Percentiles rank a stretch among this genome's conserved stretches.
These are phyloP conservation scores for Rhynchosporium agropyri DNA, from an alignment of 2,329 filamentous ascomycete genomes.

Conservation along the genomic window DNA sequence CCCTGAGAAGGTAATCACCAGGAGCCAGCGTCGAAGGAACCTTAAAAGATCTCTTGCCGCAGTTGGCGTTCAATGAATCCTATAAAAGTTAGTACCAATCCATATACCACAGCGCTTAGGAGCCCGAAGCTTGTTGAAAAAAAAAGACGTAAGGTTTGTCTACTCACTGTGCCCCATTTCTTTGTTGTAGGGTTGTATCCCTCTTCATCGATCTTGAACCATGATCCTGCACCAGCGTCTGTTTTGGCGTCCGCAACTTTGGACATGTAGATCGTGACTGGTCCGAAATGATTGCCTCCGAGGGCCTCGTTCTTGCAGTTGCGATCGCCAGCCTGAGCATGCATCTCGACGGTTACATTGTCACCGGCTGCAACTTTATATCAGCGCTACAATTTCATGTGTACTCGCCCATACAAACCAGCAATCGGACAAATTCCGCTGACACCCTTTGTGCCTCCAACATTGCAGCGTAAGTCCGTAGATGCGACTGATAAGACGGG, in stretches of 20 bases:
- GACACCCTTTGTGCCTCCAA: conserved; percentile 43
- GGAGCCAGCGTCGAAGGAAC: conserved; percentile 54
- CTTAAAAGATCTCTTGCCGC: conserved; percentile 52
- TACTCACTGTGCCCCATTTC: conserved; percentile 32
- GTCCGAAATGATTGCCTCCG: conserved; percentile 57
- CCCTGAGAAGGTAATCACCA: conserved; percentile 58
- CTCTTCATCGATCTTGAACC: conserved; percentile 53
- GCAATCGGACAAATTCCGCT: conserved; percentile 40
- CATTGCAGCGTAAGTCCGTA: conserved; percentile 54
- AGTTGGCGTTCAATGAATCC: conserved; percentile 43
- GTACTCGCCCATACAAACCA: conserved; percentile 11
- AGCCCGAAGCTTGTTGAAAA: neutral
- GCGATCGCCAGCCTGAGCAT: conserved; percentile 52
- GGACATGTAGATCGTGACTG: conserved; percentile 55
- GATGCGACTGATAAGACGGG: conserved; percentile 54
- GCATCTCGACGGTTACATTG: conserved; percentile 60
- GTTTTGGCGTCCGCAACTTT: conserved; percentile 52
- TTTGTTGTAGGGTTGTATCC: conserved; percentile 31
- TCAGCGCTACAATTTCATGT: neutral
- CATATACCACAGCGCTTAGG: conserved; percentile 3
- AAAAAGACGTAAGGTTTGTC: neutral
- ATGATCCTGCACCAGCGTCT: conserved; percentile 49
- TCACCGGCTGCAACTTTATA: conserved; percentile 42
- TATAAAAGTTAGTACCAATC: conserved; percentile 11
- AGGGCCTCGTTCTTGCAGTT: conserved; percentile 53